Evolutionary conservation across 331 rosid genomes (phyloP), one percentile per base, ranked within the genome.

Genomic region (Malus hybrid): DNA sequence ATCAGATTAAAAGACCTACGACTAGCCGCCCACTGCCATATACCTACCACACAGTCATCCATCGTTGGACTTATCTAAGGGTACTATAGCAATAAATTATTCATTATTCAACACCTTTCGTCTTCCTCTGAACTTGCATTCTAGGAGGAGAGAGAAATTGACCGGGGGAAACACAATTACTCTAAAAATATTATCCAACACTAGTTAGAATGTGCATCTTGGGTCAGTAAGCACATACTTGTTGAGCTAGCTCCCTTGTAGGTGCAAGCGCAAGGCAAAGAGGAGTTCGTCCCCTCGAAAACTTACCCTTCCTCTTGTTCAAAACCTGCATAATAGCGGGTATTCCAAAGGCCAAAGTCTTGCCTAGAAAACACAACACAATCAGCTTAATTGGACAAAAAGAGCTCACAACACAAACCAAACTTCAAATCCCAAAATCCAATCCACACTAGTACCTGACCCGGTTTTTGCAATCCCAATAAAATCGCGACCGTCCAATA

Each of bases 391-490:
- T 20, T 20, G 16, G 69, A 33, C 24, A 70, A 62, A 83, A 22
- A 44, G 64, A 69, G 55, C 75, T 84, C 73, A 80, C 22, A 55
- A 65, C 42, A 24, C 67, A 33, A 19, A 18, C 27, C 60, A 18
- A 11, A 63, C 65, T n/a, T 18, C 62, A 70, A 72, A n/a, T n/a
- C 19, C 46, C 7, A 22, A 34, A 32, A 70, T 7, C 29, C 79
- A 63, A 82, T 42, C 14, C n/a, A 14, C 24, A 79, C 5, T 32
- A 28, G 57, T 77, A 94, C 97, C 99, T 79, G 99, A 94, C 7
- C 97, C 99, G 62, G 99, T 92, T 19, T 93, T 93, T 0, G 99
- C 99, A 77, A 94, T 92, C 67, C 97, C 99, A 8, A 92, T 94
- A 52, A 94, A 86, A 88, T 94, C 97, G n/a, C 96, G 99, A 66